Conservation (phyloP, 257 asterid genomes). For the Echium plantagineum region DNA sequence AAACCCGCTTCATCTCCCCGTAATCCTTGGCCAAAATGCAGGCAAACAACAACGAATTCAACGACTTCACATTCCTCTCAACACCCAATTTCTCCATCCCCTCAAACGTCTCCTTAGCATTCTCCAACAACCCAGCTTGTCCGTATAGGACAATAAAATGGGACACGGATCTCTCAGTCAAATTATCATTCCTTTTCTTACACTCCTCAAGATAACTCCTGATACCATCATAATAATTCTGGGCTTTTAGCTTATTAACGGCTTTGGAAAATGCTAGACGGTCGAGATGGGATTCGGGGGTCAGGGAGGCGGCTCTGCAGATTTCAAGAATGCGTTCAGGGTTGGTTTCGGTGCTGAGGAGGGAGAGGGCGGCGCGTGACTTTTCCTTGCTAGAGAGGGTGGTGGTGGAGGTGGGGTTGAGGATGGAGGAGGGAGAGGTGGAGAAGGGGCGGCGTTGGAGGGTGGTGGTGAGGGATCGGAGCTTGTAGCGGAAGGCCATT, state of each 20-base stretch:
- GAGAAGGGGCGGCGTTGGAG: slow-evolving; percentile 27
- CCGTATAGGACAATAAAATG: slow-evolving; percentile 66
- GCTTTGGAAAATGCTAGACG: slow-evolving; percentile 56
- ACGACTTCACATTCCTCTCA: slow-evolving; percentile 33
- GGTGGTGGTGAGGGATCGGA: slow-evolving; percentile 21
- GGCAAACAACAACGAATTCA: slow-evolving; percentile 56
- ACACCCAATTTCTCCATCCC: slow-evolving; percentile 45
- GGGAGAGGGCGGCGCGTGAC: slow-evolving; percentile 55
- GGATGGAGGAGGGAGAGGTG: slow-evolving; percentile 30
- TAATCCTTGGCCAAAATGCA: slow-evolving; percentile 52
- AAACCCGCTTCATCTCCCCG: slow-evolving; percentile 51
- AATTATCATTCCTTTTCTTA: slow-evolving; percentile 25
- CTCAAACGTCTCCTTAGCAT: slow-evolving; percentile 58
- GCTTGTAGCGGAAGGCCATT: slow-evolving; percentile 48
- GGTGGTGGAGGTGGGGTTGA: slow-evolving; percentile 33
- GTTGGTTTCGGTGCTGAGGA: slow-evolving; percentile 56
- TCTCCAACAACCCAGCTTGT: slow-evolving; percentile 43
- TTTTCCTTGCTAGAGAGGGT: slow-evolving; percentile 39
- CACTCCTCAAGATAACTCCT: slow-evolving; percentile 47
- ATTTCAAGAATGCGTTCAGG: slow-evolving; percentile 70
- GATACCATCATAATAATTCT: slow-evolving; percentile 38
- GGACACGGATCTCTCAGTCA: slow-evolving; percentile 34
- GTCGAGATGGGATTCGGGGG: slow-evolving; percentile 61
- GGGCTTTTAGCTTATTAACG: slow-evolving; percentile 37
- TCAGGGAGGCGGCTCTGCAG: slow-evolving; percentile 63